These are phyloP conservation scores for Fomitiporia mediterranea DNA, from an alignment of 1,284 basidiomycete genomes.

Conservation along the genomic window DNA sequence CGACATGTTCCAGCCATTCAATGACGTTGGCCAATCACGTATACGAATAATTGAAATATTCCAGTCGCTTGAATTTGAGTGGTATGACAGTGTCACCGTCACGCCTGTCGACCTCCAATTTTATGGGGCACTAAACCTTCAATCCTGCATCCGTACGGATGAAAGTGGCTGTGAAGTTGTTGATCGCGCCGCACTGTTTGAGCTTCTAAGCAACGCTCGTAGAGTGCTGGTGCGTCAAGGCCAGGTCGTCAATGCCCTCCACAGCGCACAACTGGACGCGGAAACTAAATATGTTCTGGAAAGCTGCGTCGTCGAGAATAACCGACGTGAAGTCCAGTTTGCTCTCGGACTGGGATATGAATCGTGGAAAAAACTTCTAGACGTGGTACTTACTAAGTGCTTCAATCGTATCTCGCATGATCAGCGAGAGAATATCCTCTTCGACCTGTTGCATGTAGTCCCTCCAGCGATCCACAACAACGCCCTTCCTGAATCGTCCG, in stretches of 20 bases:
- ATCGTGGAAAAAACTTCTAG: slow-evolving; percentile 79
- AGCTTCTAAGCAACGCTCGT: slow-evolving; percentile 58
- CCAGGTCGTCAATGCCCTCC: slow-evolving; percentile 53
- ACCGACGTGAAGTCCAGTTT: slow-evolving; percentile 73
- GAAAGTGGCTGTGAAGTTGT: slow-evolving; percentile 77
- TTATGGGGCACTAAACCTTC: slow-evolving; percentile 67
- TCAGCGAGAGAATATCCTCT: slow-evolving; percentile 78
- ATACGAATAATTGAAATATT: slow-evolving; percentile 85
- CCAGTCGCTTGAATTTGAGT: slow-evolving; percentile 82
- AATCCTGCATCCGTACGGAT: slow-evolving; percentile 69
- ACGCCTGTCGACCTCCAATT: slow-evolving; percentile 61
- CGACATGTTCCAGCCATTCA: slow-evolving; percentile 53
- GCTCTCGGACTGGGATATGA: slow-evolving; percentile 70
- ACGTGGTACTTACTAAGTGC: slow-evolving; percentile 79
- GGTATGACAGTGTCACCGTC: slow-evolving; percentile 71
- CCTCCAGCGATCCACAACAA: slow-evolving; percentile 54
- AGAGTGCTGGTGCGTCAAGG: slow-evolving; percentile 65
- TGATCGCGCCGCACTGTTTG: slow-evolving; percentile 67
- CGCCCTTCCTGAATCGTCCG: slow-evolving; percentile 66
- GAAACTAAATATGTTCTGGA: slow-evolving; percentile 78
- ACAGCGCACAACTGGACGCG: slow-evolving; percentile 62
- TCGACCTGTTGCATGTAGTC: slow-evolving; percentile 80
- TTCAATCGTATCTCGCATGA: slow-evolving; percentile 79
- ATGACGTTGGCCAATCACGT: slow-evolving; percentile 74
- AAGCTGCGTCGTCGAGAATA: slow-evolving; percentile 83